phyloP scores from a whole-genome alignment of 768 basidiomycete genomes.

The Pleurotus platypus region DNA sequence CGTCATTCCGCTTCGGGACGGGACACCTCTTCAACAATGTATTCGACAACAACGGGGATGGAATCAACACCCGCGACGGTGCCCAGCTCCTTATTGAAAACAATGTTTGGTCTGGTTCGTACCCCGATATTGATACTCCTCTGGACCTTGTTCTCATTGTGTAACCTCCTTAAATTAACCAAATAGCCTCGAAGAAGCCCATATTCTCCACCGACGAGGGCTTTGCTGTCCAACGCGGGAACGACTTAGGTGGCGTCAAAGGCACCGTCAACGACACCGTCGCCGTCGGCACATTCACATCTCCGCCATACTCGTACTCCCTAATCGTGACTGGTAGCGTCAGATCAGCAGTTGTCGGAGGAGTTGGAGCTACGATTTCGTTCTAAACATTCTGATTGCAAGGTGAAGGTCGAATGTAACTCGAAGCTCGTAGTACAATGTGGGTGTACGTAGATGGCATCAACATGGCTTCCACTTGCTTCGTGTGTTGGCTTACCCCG shows the following conservation, averaged over 20 bases:
- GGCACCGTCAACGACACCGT: conserved; percentile 20
- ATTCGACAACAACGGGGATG: conserved; percentile 34
- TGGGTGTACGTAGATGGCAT: too few species aligned
- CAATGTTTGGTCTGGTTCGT: conserved; percentile 41
- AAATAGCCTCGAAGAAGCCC: conserved; percentile 30
- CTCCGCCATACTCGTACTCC: conserved; percentile 29
- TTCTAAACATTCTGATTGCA: conserved; percentile 15
- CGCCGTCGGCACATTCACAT: conserved; percentile 26
- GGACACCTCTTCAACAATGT: conserved; percentile 46
- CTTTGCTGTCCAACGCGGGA: conserved; percentile 35
- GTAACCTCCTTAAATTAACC: not conserved
- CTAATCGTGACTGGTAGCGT: conserved; percentile 23
- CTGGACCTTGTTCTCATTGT: too few species aligned
- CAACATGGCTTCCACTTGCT: too few species aligned
- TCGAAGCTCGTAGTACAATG: too few species aligned
- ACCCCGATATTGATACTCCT: not conserved
- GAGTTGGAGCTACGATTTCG: conserved; percentile 26
- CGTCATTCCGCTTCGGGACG: conserved; percentile 42
- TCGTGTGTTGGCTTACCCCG: too few species aligned
- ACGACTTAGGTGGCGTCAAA: conserved; percentile 28
- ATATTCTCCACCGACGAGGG: conserved; percentile 38
- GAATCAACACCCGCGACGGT: not conserved
- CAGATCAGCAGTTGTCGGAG: conserved; percentile 20
- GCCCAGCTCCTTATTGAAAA: conserved; percentile 45
- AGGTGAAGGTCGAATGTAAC: too few species aligned